Evolutionary conservation across 768 basidiomycete genomes (phyloP).

Genomic region (Suillus brevipes): DNA sequence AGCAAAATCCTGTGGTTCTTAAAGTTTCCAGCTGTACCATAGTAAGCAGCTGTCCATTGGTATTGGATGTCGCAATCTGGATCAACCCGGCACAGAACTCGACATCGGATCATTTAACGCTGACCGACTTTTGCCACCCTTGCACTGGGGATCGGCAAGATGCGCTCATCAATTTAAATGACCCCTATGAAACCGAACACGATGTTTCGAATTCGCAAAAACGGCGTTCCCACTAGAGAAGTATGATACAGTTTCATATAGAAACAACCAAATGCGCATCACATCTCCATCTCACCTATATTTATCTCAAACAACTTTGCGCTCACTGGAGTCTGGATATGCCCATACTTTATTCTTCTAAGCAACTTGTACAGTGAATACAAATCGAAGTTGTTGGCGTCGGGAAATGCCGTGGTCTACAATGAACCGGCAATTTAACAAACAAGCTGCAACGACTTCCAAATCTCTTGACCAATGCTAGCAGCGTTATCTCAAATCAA

Average conservation of each 20-base stretch:
- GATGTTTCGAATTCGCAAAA: background rate
- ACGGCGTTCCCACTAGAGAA: background rate
- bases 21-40: background rate
- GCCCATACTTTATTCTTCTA: background rate
- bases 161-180: background rate
- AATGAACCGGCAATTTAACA: background rate
- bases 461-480: background rate
- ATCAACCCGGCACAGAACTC: background rate
- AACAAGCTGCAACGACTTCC: background rate
- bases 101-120: background rate
- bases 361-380: background rate
- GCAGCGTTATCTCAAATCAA: slow-evolving; percentile 65
- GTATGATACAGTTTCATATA: background rate
- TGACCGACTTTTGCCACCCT: background rate
- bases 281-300: background rate
- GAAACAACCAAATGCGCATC: background rate
- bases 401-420: background rate
- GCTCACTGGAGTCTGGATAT: background rate
- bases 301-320: background rate
- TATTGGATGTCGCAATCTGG: background rate
- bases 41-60: background rate
- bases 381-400: too few species aligned
- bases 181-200: background rate
- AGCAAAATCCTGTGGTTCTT: background rate
- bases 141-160: background rate